Conservation (phyloP, 176 grass and related monocot species). For the Secale cereale region DNA sequence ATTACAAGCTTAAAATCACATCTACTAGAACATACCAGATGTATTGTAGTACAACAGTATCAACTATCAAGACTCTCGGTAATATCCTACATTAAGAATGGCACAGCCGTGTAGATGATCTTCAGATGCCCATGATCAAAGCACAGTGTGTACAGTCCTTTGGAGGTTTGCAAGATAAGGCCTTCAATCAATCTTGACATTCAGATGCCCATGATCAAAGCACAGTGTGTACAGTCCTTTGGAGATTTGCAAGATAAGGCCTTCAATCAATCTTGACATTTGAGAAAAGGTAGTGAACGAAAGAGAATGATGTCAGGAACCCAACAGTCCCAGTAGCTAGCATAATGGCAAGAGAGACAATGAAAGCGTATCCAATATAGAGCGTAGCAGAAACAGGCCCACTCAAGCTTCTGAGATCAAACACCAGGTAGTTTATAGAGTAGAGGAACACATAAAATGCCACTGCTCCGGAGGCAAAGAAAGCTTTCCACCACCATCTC, state of each 20-base stretch:
- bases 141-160: constrained; percentile 12
- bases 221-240: constrained; percentile 15
- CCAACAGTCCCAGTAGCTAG: constrained; percentile 78
- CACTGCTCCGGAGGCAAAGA: constrained; percentile 73
- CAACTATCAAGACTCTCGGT: constrained; percentile 25
- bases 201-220: constrained; percentile 26
- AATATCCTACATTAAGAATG: constrained; percentile 41
- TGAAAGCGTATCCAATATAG: constrained; percentile 75
- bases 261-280: constrained; percentile 89
- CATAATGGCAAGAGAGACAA: constrained; percentile 86
- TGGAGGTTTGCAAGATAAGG: constrained; percentile 9
- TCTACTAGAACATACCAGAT: constrained; percentile 25
- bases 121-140: constrained; percentile 25
- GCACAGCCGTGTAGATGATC: background rate
- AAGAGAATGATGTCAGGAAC: constrained; percentile 76
- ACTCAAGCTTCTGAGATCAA: constrained; percentile 86
- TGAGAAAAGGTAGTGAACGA: constrained; percentile 87
- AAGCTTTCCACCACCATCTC: constrained; percentile 96
- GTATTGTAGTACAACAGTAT: constrained; percentile 31
- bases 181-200: constrained; percentile 85
- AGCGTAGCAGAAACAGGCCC: constrained; percentile 74
- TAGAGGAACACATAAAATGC: constrained; percentile 84
- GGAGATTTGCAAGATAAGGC: constrained; percentile 10
- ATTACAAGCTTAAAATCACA: constrained; percentile 17
- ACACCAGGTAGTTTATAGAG: constrained; percentile 84